phyloP scores from a whole-genome alignment of 2,329 filamentous ascomycete genomes.

The Alternaria triticimaculans region DNA sequence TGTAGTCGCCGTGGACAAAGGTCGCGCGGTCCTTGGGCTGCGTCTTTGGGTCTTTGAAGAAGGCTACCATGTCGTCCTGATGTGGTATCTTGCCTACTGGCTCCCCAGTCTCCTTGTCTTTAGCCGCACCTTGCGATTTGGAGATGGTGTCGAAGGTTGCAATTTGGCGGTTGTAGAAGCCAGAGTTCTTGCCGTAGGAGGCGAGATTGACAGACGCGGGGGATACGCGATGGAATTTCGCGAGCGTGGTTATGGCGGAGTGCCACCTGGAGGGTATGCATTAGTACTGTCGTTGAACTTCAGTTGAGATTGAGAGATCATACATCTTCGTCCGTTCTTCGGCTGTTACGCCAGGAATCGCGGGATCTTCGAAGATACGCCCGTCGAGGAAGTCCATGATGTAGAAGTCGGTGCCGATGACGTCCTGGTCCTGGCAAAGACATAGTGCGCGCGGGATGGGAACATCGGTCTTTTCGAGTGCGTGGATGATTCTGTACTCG shows the following conservation, averaged over 20 bases:
- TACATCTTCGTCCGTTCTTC: conserved; percentile 75
- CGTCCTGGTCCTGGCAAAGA: conserved; percentile 79
- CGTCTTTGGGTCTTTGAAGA: conserved; percentile 72
- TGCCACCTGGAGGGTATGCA: conserved; percentile 68
- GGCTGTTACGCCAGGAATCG: conserved; percentile 74
- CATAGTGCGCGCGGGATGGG: conserved; percentile 84
- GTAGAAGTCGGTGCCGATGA: conserved; percentile 93
- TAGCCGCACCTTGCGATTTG: conserved; percentile 74
- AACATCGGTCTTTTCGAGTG: conserved; percentile 78
- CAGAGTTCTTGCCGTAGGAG: conserved; percentile 72
- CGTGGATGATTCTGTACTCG: conserved; percentile 89
- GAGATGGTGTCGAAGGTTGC: conserved; percentile 82
- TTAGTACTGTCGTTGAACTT: neutral
- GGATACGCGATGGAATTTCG: conserved; percentile 80
- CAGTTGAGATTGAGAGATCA: neutral
- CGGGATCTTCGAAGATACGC: conserved; percentile 88
- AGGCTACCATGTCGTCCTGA: conserved; percentile 78
- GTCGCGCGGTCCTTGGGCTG: conserved; percentile 80
- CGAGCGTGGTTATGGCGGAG: conserved; percentile 81
- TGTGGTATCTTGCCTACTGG: conserved; percentile 84
- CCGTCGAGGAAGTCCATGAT: conserved; percentile 96
- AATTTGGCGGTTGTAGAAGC: conserved; percentile 88
- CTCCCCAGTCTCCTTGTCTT: conserved; percentile 77
- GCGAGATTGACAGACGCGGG: conserved; percentile 71
- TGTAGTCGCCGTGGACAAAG: conserved; percentile 94